Evolutionary conservation across 768 basidiomycete genomes (phyloP).

Genomic region (Porphyrellus cyaneotinctus): DNA sequence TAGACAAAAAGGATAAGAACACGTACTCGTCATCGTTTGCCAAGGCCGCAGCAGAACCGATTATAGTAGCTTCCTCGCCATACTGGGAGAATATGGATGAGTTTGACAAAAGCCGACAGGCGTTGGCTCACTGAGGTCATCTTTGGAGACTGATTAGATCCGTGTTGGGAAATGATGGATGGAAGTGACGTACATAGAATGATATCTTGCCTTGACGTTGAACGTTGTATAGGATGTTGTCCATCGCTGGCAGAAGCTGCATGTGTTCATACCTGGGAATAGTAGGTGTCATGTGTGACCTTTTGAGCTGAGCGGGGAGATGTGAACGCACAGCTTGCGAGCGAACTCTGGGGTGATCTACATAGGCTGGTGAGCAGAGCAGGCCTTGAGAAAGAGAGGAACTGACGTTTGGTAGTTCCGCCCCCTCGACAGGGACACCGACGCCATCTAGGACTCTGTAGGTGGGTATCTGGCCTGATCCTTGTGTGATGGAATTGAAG

Average conservation of each 20-base stretch:
- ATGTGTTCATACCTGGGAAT: conserved; percentile 65
- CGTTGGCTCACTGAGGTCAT: conserved; percentile 70
- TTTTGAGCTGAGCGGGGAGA: not conserved
- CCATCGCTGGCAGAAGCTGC: conserved; percentile 76
- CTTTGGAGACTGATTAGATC: conserved; percentile 34
- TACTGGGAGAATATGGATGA: conserved; percentile 42
- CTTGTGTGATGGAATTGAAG: conserved; percentile 71
- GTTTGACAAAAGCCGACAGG: not conserved
- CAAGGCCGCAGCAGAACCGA: conserved; percentile 86
- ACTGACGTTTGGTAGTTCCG: conserved; percentile 69
- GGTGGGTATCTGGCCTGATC: conserved; percentile 69
- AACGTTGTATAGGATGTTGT: conserved; percentile 86
- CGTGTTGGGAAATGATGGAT: not conserved
- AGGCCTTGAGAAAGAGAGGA: not conserved
- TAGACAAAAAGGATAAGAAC: not conserved
- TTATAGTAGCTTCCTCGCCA: conserved; percentile 88
- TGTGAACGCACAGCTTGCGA: conserved; percentile 47
- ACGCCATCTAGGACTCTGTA: conserved; percentile 82
- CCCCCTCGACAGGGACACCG: conserved; percentile 70
- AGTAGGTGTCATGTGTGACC: not conserved
- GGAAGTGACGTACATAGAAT: conserved; percentile 62
- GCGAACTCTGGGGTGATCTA: conserved; percentile 70
- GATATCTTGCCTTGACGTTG: conserved; percentile 93
- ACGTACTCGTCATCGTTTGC: conserved; percentile 80
- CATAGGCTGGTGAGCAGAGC: conserved; percentile 6